Evolutionary conservation across 2,329 filamentous ascomycete genomes (phyloP).

Genomic region (Aureobasidium leucospermi): DNA sequence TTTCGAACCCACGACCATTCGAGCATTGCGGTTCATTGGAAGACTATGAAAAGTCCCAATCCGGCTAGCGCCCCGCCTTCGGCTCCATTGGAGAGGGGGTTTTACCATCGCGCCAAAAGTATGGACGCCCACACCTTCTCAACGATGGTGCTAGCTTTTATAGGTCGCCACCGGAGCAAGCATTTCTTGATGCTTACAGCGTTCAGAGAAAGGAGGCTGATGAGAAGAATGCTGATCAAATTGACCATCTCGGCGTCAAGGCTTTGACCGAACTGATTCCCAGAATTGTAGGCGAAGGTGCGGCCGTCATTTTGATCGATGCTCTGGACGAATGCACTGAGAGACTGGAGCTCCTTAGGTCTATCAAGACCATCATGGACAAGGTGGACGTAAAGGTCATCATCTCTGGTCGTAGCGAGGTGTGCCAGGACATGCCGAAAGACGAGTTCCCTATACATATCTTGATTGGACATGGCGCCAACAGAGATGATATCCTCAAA

Average conservation of each 20-base stretch:
- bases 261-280: not conserved
- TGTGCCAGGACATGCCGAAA: not conserved
- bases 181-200: not conserved
- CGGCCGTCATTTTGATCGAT: not conserved
- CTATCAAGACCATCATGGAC: not conserved
- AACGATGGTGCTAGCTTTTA: no score
- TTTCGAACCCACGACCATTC: no score
- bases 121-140: no score
- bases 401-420: not conserved
- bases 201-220: not conserved
- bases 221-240: not conserved
- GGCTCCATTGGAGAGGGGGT: no score
- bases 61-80: no score
- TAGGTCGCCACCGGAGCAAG: not conserved
- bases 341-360: not conserved
- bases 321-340: not conserved
- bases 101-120: no score
- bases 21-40: no score
- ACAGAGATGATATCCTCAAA: not conserved
- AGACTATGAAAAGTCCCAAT: no score
- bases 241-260: not conserved
- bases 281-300: not conserved
- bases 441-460: not conserved
- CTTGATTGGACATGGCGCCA: not conserved
- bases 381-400: not conserved